Base-by-base conservation (phyloP, 192 early-diverging fungal genomes). In the Phycomyces blakesleeanus region DNA sequence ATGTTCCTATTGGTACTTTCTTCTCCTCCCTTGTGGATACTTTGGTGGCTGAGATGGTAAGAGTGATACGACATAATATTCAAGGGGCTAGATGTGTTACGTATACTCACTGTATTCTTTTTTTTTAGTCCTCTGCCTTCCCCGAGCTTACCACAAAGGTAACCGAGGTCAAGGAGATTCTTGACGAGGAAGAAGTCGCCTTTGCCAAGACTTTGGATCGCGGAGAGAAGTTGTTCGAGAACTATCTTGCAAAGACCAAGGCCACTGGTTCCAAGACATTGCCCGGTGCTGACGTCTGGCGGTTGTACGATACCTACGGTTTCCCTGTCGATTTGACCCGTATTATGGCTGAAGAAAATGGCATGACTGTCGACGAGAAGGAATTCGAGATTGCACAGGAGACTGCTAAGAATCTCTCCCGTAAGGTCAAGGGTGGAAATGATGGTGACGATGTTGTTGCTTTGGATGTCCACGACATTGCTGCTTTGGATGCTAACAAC, bases 221-320 rank as follows among this genome's bases (percentile, higher is more conserved):
- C 44, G 97, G 97, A 42, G 93, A 96, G 79, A 92, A 89, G 76
- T 81, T 98, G 55, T 96, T 98, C 70, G 90, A 91, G 71, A 81
- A 82, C 51, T 89, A 80, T 63, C 74, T 93, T 37, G 66, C 78
- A 20, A 88, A 81, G 61, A 76, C 87, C 51, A 86, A 88, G 34
- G 79, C 90, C 44, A 61, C 85, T 20, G 81, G 83, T 37, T 62
- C 77, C 38, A 83, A 53, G 5, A 72, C 79, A 14, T 81, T 98
- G 34, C 84, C 87, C 21, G 97, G 97, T 34, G 83, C 83, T 47
- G 92, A 93, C 75, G 97, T 93, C 10, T 98, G 95, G 95, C 84
- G 93, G n/a, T 75, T 98, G 72, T 98, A 98, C 64, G 97, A 97
- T 69, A 98, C 97, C 14, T 98, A 93, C 72, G 97, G 97, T 29